Evolutionary conservation across 257 asterid genomes (phyloP).

Genomic region (Nicotiana tabacum): DNA sequence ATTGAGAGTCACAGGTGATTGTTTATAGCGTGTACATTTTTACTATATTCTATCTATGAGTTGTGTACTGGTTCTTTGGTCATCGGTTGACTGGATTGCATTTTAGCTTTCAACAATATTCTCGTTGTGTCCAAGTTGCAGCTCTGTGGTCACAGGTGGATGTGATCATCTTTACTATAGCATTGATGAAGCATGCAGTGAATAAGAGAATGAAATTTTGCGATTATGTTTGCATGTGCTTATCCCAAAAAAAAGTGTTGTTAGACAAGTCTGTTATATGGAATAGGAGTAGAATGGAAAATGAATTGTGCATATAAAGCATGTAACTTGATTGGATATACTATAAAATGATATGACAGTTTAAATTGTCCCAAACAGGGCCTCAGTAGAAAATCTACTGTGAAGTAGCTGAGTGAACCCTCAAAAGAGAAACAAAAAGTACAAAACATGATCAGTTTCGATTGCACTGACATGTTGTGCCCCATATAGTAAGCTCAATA

Average conservation of each 20-base stretch:
- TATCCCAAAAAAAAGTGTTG: not conserved
- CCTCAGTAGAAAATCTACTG: not conserved
- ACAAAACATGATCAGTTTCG: too few species aligned
- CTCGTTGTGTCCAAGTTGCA: not conserved
- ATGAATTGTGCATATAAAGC: not conserved
- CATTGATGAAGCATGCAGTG: not conserved
- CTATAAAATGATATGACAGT: not conserved
- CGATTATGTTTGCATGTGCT: not conserved
- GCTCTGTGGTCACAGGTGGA: not conserved
- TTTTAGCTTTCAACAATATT: not conserved
- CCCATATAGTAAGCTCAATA: not conserved
- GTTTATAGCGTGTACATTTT: slow-evolving; percentile 18
- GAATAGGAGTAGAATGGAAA: not conserved
- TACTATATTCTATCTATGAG: not conserved
- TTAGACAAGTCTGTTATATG: not conserved
- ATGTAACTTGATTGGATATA: not conserved
- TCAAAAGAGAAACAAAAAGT: not conserved
- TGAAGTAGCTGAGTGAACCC: not conserved
- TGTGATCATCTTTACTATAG: too few species aligned
- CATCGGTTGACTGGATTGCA: not conserved
- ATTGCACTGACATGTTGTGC: not conserved
- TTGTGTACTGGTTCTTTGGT: not conserved
- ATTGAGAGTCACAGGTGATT: slow-evolving; percentile 91
- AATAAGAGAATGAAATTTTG: not conserved
- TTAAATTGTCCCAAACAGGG: not conserved